These are phyloP conservation scores for Talaromyces sp. DNA, from an alignment of 2,329 filamentous ascomycete genomes.

Conservation along the genomic window DNA sequence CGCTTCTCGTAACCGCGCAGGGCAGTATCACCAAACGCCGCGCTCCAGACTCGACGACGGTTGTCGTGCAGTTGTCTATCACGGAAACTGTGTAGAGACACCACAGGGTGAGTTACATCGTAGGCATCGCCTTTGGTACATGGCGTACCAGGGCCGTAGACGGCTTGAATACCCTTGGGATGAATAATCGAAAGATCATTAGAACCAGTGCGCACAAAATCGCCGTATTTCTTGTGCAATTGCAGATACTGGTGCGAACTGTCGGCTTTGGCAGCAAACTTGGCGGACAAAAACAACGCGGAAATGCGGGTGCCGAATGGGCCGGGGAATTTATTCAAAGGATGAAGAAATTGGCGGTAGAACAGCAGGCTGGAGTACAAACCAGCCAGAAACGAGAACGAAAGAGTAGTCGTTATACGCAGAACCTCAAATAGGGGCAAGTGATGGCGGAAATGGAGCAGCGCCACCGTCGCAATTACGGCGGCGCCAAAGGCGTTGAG, in stretches of 20 bases:
- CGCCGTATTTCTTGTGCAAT: constrained; percentile 38
- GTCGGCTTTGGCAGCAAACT: constrained; percentile 26
- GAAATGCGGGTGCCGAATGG: constrained; percentile 36
- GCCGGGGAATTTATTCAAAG: constrained; percentile 24
- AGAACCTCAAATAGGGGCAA: neutral
- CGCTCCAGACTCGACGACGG: constrained; percentile 43
- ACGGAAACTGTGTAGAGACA: constrained; percentile 42
- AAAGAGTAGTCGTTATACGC: neutral
- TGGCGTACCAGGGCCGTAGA: constrained; percentile 40
- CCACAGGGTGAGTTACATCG: constrained; percentile 32
- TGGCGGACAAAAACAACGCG: constrained; percentile 31
- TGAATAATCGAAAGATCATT: constrained; percentile 38
- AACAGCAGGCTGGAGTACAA: constrained; percentile 34
- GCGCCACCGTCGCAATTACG: constrained; percentile 14
- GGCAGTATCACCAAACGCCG: constrained; percentile 43
- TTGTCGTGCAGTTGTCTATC: constrained; percentile 39
- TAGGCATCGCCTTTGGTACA: constrained; percentile 48
- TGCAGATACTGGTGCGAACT: constrained; percentile 28
- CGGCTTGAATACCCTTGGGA: constrained; percentile 36
- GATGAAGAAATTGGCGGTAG: constrained; percentile 25
- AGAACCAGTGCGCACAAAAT: constrained; percentile 38
- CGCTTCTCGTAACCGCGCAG: constrained; percentile 44
- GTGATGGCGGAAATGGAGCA: constrained; percentile 5
- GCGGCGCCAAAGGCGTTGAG: constrained; percentile 15
- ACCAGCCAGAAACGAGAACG: constrained; percentile 14